Conservation (phyloP, 2,329 filamentous ascomycete species). For the Ceratocystis smalleyi region DNA sequence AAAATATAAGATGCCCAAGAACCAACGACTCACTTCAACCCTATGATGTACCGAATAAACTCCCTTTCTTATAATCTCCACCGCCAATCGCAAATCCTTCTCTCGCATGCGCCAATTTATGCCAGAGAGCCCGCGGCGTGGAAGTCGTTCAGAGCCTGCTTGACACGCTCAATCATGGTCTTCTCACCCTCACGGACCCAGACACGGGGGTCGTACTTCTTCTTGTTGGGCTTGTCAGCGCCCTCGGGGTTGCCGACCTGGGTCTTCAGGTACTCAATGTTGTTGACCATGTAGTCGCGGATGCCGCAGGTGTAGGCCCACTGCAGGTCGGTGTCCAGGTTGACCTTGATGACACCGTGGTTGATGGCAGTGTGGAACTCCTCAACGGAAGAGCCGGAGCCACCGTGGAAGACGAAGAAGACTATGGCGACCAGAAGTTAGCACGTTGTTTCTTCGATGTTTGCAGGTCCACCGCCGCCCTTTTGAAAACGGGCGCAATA, state of each 20-base stretch:
- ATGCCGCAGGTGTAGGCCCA: conserved; percentile 85
- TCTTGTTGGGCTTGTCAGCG: conserved; percentile 98
- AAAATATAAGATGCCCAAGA: conserved; percentile 1
- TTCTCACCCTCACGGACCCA: conserved; percentile 97
- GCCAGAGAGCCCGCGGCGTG: conserved; percentile 39
- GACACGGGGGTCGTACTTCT: conserved; percentile 64
- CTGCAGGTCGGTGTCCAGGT: conserved; percentile 96
- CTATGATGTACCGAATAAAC: neutral
- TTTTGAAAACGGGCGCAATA: neutral
- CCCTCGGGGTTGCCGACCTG: conserved; percentile 93
- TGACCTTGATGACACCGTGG: conserved; percentile 98
- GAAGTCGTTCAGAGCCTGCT: conserved; percentile 79
- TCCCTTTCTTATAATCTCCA: neutral
- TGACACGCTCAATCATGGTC: conserved; percentile 74
- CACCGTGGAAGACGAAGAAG: conserved; percentile 99
- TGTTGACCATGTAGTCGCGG: conserved; percentile 83
- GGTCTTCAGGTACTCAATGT: conserved; percentile 83
- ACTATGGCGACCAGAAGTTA: conserved; percentile 25
- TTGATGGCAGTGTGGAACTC: conserved; percentile 81
- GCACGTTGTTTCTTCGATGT: neutral
- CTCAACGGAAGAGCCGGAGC: conserved; percentile 76
- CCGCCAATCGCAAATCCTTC: neutral
- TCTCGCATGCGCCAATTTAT: neutral
- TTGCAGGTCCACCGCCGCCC: neutral
- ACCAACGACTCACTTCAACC: neutral